A percentile compares a stretch with the other conserved stretches of the same genome.
Conservation (phyloP, 306 rosid species). For the Quercus ilex region DNA sequence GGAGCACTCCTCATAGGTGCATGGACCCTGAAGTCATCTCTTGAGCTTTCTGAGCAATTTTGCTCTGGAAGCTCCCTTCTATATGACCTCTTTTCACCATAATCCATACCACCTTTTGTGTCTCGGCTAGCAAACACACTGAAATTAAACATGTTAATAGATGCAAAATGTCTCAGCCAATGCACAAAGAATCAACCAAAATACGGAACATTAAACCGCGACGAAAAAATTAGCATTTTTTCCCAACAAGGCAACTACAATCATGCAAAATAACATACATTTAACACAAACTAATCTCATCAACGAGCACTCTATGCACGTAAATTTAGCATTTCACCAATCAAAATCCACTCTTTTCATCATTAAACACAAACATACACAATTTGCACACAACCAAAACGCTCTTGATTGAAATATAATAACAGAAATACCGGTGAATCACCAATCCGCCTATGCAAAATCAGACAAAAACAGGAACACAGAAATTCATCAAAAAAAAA, state of each 20-base stretch:
- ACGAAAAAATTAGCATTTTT: background rate
- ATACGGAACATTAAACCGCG: background rate
- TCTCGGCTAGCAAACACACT: conserved; percentile 49
- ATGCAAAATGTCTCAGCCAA: background rate
- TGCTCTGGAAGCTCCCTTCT: conserved; percentile 25
- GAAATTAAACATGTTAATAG: conserved; percentile 7
- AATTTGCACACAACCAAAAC: background rate
- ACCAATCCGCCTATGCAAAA: background rate
- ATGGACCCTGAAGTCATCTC: conserved; percentile 30
- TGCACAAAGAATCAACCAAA: background rate
- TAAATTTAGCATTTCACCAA: background rate
- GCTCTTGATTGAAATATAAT: background rate
- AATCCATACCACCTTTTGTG: conserved; percentile 28
- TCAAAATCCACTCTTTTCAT: background rate
- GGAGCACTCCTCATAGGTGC: conserved; percentile 64
- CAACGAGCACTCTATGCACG: background rate
- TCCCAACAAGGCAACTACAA: background rate
- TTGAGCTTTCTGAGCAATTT: conserved; percentile 12
- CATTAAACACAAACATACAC: background rate
- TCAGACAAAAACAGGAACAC: background rate
- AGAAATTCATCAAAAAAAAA: background rate
- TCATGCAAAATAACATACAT: background rate
- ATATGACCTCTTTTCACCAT: conserved; percentile 31
- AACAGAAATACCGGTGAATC: background rate
- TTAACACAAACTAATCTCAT: background rate